phyloP scores from a whole-genome alignment of 805 yeast species.

The Myxozyma monticola region DNA sequence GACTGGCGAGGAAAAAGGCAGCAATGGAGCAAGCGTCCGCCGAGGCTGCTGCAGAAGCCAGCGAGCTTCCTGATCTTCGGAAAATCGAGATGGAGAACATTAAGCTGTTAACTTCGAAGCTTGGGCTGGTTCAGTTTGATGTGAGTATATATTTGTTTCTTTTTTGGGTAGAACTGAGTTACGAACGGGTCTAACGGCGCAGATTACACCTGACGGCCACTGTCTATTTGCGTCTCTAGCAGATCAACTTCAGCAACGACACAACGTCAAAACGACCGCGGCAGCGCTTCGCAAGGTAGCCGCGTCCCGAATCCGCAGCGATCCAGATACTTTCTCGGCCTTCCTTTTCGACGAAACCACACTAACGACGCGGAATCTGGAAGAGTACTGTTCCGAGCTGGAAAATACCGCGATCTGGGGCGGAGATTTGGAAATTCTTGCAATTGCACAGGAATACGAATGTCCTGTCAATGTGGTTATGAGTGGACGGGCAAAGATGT shows the following conservation, averaged over 20 bases:
- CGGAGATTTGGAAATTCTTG: slow-evolving; percentile 87
- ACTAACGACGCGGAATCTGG: slow-evolving; percentile 61
- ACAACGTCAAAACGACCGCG: slow-evolving; percentile 42
- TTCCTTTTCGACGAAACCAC: slow-evolving; percentile 80
- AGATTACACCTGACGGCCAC: slow-evolving; percentile 78
- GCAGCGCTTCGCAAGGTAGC: slow-evolving; percentile 63
- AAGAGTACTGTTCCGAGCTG: slow-evolving; percentile 65
- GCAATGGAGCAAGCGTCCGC: slow-evolving; percentile 60
- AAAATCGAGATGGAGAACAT: slow-evolving; percentile 71
- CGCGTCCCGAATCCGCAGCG: slow-evolving; percentile 60
- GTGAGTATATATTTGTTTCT: slow-evolving; percentile 2
- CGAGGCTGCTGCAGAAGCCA: slow-evolving; percentile 74
- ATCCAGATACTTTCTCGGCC: slow-evolving; percentile 75
- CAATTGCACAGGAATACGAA: slow-evolving; percentile 67
- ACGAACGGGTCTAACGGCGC: no score
- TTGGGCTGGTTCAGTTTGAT: slow-evolving; percentile 22
- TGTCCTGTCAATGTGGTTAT: slow-evolving; percentile 75
- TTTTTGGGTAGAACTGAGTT: no score
- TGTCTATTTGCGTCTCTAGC: slow-evolving; percentile 84
- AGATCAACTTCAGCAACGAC: slow-evolving; percentile 69
- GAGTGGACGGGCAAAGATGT: slow-evolving; percentile 70
- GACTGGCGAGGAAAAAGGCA: slow-evolving; percentile 73
- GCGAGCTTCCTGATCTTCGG: slow-evolving; percentile 61
- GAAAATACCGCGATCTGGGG: slow-evolving; percentile 92
- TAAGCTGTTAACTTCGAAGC: slow-evolving; percentile 37